A percentile compares a stretch with the other conserved stretches of the same genome.
These are phyloP conservation scores for Pichia sp. DNA, from an alignment of 1,139 yeast genomes.

Conservation along the genomic window DNA sequence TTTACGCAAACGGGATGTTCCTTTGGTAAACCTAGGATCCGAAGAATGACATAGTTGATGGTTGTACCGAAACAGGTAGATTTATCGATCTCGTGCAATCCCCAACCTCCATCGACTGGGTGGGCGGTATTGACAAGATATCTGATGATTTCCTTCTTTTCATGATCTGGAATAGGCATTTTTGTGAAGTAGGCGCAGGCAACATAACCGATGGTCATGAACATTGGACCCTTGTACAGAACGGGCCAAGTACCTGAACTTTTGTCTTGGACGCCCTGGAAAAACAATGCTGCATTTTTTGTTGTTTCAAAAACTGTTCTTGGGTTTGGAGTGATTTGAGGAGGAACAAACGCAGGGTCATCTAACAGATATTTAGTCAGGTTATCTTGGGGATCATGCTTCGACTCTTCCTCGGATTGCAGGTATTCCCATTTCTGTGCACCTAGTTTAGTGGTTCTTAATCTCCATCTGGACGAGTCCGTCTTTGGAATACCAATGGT, in stretches of 20 bases:
- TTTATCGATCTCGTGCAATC: constrained; percentile 84
- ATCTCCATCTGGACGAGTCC: constrained; percentile 71
- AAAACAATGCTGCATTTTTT: constrained; percentile 69
- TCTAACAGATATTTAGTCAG: constrained; percentile 56
- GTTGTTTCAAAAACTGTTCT: constrained; percentile 60
- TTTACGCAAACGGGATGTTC: constrained; percentile 76
- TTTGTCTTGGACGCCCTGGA: constrained; percentile 64
- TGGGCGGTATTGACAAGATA: constrained; percentile 86
- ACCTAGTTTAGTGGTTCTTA: constrained; percentile 67
- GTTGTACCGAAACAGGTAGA: constrained; percentile 94
- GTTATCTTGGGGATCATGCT: constrained; percentile 48
- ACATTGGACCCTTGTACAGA: constrained; percentile 97
- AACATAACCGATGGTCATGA: constrained; percentile 87
- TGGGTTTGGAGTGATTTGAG: constrained; percentile 14
- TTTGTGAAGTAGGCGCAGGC: constrained; percentile 69
- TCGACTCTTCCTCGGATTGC: constrained; percentile 33
- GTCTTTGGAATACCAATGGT: constrained; percentile 59
- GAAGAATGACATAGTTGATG: constrained; percentile 71
- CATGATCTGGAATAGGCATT: constrained; percentile 63
- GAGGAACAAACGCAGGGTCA: constrained; percentile 23
- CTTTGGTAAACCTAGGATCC: constrained; percentile 70
- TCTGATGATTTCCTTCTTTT: constrained; percentile 66
- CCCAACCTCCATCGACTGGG: constrained; percentile 99
- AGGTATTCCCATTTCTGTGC: constrained; percentile 77
- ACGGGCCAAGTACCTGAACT: constrained; percentile 80